Conservation (phyloP, 2,329 filamentous ascomycete species). For the Penicillium sp. region DNA sequence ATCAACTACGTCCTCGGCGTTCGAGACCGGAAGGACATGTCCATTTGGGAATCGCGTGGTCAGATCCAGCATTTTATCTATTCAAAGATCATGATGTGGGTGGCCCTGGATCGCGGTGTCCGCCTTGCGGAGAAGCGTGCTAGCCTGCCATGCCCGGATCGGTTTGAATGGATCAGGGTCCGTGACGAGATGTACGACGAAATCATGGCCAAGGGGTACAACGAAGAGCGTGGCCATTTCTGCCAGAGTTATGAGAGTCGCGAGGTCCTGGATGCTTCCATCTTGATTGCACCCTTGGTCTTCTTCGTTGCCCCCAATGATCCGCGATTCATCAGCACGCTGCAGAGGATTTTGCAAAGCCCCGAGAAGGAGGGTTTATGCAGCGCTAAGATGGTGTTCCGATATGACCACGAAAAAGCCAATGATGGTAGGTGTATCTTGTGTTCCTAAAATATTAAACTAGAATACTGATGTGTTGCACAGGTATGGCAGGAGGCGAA, state of each 20-base stretch:
- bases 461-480: conserved; percentile 17
- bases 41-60: conserved; percentile 78
- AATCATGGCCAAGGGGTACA: conserved; percentile 76
- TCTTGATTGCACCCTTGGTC: conserved; percentile 72
- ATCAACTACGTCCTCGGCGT: conserved; percentile 68
- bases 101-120: conserved; percentile 72
- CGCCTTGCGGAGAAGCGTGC: conserved; percentile 69
- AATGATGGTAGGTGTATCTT: conserved; percentile 59
- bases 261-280: conserved; percentile 69
- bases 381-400: conserved; percentile 70
- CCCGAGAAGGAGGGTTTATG: conserved; percentile 74
- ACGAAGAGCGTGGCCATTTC: conserved; percentile 66
- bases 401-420: conserved; percentile 67
- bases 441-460: neutral
- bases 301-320: conserved; percentile 79
- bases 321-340: conserved; percentile 68
- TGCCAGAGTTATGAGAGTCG: conserved; percentile 72
- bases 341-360: conserved; percentile 68
- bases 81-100: conserved; percentile 82
- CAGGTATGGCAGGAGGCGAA: conserved; percentile 70
- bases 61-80: conserved; percentile 75
- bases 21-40: conserved; percentile 69
- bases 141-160: conserved; percentile 70
- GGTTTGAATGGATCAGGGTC: conserved; percentile 62
- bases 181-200: conserved; percentile 70